Conservation (phyloP, 139 green algal species). For the Coccomyxa sp. region DNA sequence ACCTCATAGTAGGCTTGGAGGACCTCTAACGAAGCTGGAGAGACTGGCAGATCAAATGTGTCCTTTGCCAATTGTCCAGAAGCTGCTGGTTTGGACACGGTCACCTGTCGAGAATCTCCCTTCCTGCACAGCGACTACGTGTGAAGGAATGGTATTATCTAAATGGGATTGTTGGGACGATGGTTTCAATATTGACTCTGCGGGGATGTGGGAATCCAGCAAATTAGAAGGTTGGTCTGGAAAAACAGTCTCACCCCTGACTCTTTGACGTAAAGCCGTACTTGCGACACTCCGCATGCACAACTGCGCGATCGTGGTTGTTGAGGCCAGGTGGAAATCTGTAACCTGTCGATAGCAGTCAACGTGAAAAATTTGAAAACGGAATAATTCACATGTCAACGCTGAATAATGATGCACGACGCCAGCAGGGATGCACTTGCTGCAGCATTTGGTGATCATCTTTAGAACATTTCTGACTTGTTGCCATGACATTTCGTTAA, state of each 20-base stretch:
- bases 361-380: too few species aligned
- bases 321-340: conserved; percentile 55
- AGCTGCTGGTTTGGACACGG: neutral
- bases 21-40: conserved; percentile 2
- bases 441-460: neutral
- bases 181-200: too few species aligned
- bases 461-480: neutral
- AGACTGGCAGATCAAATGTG: conserved; percentile 29
- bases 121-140: conserved; percentile 3
- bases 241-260: conserved; percentile 24
- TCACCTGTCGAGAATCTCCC: conserved; percentile 9
- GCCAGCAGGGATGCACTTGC: neutral
- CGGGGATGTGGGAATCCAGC: too few species aligned
- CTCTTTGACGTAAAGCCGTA: conserved; percentile 56
- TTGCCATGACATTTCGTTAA: neutral
- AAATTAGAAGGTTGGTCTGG: too few species aligned
- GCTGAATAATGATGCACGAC: neutral
- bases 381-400: neutral
- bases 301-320: conserved; percentile 71
- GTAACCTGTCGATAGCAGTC: conserved; percentile 39
- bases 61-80: neutral
- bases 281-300: conserved; percentile 64
- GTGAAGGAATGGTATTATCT: neutral
- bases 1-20: conserved; percentile 36
- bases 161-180: neutral